Conservation (phyloP, 2,329 filamentous ascomycete species). For the Alternaria sp. region DNA sequence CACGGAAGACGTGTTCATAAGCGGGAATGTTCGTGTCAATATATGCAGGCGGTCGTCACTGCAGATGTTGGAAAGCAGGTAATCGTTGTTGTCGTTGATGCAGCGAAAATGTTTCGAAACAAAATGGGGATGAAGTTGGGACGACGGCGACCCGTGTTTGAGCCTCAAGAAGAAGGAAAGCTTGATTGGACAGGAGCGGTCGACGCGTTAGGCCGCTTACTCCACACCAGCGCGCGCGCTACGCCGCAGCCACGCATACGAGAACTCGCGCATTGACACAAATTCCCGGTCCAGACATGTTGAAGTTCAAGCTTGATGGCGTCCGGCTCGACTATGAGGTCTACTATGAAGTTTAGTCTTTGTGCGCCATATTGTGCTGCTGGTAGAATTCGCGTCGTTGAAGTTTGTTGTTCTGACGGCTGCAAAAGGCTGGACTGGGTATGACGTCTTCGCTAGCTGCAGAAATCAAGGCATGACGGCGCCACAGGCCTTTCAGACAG, state of each 20-base stretch:
- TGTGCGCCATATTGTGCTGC: not conserved
- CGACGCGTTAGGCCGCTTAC: not conserved
- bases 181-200: slow-evolving; percentile 41
- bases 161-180: slow-evolving; percentile 25
- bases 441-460: slow-evolving; percentile 35
- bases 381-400: not conserved
- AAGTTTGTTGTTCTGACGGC: not conserved
- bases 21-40: not conserved
- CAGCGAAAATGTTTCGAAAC: not conserved
- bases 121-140: slow-evolving; percentile 30
- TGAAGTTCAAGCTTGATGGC: not conserved
- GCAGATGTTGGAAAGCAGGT: not conserved
- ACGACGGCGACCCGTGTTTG: slow-evolving; percentile 30
- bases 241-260: slow-evolving; percentile 40
- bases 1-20: too few relatives aligned
- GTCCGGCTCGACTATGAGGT: not conserved
- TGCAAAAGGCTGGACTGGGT: not conserved
- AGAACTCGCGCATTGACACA: slow-evolving; percentile 6
- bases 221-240: slow-evolving; percentile 32
- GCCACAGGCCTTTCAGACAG: slow-evolving; percentile 30
- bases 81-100: not conserved
- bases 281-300: not conserved
- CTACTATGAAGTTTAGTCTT: too few relatives aligned
- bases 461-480: slow-evolving; percentile 46
- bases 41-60: not conserved